phyloP scores from a whole-genome alignment of 345 rosid genomes.

The Syzygium aqueum region DNA sequence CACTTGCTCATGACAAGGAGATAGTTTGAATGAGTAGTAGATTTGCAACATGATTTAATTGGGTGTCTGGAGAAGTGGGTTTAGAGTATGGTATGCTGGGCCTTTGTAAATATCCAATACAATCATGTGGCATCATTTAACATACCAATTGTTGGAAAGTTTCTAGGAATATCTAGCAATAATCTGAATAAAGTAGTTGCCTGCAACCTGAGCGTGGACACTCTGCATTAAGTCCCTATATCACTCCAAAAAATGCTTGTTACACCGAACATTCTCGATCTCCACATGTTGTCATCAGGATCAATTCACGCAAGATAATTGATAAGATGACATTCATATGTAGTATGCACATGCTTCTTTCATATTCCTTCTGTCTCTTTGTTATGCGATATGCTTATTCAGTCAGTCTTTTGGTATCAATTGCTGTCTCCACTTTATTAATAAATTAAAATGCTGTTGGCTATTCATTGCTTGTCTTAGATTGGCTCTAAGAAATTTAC shows the following conservation, averaged over 20 bases:
- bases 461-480: not conserved
- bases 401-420: not conserved
- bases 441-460: not conserved
- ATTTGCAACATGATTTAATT: not conserved
- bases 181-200: not conserved
- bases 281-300: not conserved
- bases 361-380: not conserved
- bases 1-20: not conserved
- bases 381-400: not conserved
- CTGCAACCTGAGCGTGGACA: not conserved
- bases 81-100: not conserved
- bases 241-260: not conserved
- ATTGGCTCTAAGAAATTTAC: not conserved
- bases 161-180: not conserved
- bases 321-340: not conserved
- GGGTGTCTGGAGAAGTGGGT: not conserved
- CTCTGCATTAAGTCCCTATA: not conserved
- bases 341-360: not conserved
- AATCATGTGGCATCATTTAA: not conserved
- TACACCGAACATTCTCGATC: not conserved
- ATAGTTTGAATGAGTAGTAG: not conserved
- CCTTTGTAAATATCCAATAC: not conserved
- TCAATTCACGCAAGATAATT: not conserved
- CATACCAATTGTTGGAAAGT: not conserved
- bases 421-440: not conserved